Evolutionary conservation across 331 rosid species (phyloP).

Genomic region (Malus hybrid): DNA sequence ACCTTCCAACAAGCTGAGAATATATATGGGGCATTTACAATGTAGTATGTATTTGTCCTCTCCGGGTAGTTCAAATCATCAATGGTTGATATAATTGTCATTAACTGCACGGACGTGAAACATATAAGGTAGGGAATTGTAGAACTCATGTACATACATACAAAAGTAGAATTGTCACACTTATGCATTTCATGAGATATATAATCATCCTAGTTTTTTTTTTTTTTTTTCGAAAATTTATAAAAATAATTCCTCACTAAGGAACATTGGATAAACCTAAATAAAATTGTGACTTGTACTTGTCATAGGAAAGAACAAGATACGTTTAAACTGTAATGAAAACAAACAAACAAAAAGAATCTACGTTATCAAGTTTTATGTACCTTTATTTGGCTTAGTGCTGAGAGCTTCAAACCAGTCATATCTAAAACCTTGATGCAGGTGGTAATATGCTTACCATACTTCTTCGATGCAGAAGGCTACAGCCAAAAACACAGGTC

Average conservation of each 20-base stretch:
- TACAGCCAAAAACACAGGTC: conserved; percentile 25
- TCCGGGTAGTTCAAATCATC: conserved; percentile 97
- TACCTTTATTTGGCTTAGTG: conserved; percentile 84
- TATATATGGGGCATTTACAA: conserved; percentile 78
- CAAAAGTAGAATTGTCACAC: neutral
- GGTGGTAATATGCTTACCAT: conserved; percentile 53
- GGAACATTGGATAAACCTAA: neutral
- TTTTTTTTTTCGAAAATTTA: neutral
- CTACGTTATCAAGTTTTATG: neutral
- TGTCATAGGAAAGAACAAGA: neutral
- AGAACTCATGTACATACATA: neutral
- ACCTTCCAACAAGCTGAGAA: conserved; percentile 99
- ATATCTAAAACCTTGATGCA: conserved; percentile 87
- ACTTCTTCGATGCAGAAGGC: conserved; percentile 87
- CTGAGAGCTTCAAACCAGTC: conserved; percentile 93
- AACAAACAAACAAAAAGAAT: neutral
- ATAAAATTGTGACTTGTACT: neutral
- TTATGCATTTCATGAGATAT: neutral
- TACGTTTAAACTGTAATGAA: neutral
- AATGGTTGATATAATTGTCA: conserved; percentile 73
- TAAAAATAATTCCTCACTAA: neutral
- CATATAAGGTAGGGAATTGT: neutral
- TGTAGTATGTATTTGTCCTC: conserved; percentile 77
- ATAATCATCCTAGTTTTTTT: neutral
- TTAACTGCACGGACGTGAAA: conserved; percentile 51